Conservation (phyloP, 768 basidiomycete species). For the Postia placenta region DNA sequence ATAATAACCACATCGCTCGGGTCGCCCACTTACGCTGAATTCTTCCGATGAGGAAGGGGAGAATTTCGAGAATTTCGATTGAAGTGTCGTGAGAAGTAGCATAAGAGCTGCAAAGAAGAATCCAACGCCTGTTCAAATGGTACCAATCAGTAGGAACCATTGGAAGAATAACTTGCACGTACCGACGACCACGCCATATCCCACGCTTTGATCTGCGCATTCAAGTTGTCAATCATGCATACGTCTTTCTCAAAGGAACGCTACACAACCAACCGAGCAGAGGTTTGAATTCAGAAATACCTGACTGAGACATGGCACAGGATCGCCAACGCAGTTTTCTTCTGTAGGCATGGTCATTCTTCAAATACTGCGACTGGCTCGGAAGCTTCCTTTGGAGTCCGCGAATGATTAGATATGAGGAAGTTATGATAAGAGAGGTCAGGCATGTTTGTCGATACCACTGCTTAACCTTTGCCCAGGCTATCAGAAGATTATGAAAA, state of each 20-base stretch:
- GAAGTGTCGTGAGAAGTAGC: conserved; percentile 38
- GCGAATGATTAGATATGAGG: too few relatives aligned
- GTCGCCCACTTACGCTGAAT: conserved; percentile 32
- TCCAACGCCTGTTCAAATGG: conserved; percentile 33
- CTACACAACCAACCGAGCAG: conserved; percentile 26
- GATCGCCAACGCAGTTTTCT: too few relatives aligned
- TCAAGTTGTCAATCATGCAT: background rate
- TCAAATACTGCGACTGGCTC: too few relatives aligned
- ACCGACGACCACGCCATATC: conserved; percentile 46
- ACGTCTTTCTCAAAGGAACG: background rate
- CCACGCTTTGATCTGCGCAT: conserved; percentile 38
- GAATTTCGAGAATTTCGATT: conserved; percentile 39
- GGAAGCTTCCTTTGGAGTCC: too few relatives aligned
- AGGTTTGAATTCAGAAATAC: conserved; percentile 33
- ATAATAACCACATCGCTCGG: background rate
- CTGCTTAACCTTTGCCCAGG: too few relatives aligned
- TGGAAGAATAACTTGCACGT: conserved; percentile 9
- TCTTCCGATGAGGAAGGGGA: conserved; percentile 44
- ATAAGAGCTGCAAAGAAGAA: conserved; percentile 46
- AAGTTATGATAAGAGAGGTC: too few relatives aligned
- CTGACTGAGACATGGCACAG: conserved; percentile 1
- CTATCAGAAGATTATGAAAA: too few relatives aligned
- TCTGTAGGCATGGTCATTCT: too few relatives aligned
- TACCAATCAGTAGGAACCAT: background rate
- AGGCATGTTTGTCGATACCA: too few relatives aligned